phyloP scores from a whole-genome alignment of 176 grass and related monocot genomes.

The Oryza meyeriana region DNA sequence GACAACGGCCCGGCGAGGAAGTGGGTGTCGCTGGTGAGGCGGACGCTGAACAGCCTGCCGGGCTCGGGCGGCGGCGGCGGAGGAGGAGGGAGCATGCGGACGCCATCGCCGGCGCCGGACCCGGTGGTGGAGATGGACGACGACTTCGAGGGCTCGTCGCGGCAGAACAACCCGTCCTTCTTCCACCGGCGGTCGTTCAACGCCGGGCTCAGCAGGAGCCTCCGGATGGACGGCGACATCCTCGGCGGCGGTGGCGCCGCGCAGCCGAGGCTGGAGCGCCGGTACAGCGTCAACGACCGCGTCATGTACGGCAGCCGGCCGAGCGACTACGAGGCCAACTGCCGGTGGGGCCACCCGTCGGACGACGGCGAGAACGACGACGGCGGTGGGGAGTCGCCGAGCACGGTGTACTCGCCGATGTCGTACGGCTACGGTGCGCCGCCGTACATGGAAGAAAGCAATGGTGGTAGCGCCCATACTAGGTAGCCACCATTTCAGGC shows the following conservation, averaged over 20 bases:
- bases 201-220: slow-evolving; percentile 66
- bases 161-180: slow-evolving; percentile 46
- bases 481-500: slow-evolving; percentile 33
- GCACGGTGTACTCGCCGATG: slow-evolving; percentile 61
- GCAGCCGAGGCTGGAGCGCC: slow-evolving; percentile 71
- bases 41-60: slow-evolving; percentile 78
- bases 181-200: slow-evolving; percentile 80
- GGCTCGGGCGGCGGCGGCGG: slow-evolving; percentile 24
- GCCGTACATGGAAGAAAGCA: slow-evolving; percentile 39
- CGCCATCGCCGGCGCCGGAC: slow-evolving; percentile 74
- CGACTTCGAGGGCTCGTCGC: slow-evolving; percentile 66
- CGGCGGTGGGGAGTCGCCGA: slow-evolving; percentile 41
- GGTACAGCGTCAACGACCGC: slow-evolving; percentile 78
- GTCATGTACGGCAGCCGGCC: slow-evolving; percentile 66
- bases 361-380: slow-evolving; percentile 62
- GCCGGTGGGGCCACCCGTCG: slow-evolving; percentile 43
- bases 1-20: slow-evolving; percentile 86
- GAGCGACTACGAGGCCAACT: slow-evolving; percentile 78
- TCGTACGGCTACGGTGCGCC: slow-evolving; percentile 57
- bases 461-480: slow-evolving; percentile 32
- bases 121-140: slow-evolving; percentile 63
- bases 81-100: slow-evolving; percentile 40
- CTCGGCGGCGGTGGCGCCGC: slow-evolving; percentile 7
- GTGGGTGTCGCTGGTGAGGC: slow-evolving; percentile 75
- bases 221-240: slow-evolving; percentile 57